A percentile compares a stretch with the other conserved stretches of the same genome.
phyloP scores from a whole-genome alignment of 1,284 basidiomycete species.

The Hypsizygus ulmarius region DNA sequence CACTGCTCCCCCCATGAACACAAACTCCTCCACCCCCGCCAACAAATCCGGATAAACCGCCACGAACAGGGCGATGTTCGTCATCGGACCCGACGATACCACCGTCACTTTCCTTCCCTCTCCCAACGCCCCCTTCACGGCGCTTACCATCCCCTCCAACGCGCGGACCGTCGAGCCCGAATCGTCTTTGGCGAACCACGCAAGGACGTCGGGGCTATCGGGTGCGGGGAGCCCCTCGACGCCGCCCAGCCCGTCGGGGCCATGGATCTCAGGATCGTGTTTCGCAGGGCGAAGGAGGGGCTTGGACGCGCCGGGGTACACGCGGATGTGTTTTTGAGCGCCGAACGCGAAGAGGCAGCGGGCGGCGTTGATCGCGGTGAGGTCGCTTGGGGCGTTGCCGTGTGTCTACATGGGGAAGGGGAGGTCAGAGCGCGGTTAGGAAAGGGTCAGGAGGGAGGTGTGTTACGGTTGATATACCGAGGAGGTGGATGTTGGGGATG shows the following conservation, averaged over 20 bases:
- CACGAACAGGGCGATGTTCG: conserved; percentile 80
- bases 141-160: conserved; percentile 62
- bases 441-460: not conserved
- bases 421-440: not conserved
- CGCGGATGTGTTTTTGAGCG: conserved; percentile 51
- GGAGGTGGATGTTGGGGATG: conserved; percentile 56
- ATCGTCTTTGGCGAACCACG: conserved; percentile 41
- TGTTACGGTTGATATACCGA: conserved; percentile 78
- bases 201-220: conserved; percentile 45
- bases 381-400: conserved; percentile 66
- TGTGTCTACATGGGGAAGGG: conserved; percentile 56
- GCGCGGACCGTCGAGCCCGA: conserved; percentile 47
- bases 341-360: conserved; percentile 70
- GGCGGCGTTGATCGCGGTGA: conserved; percentile 71
- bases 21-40: conserved; percentile 69
- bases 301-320: conserved; percentile 65
- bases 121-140: conserved; percentile 54
- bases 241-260: conserved; percentile 74
- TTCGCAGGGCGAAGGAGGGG: conserved; percentile 56
- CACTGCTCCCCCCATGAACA: conserved; percentile 90
- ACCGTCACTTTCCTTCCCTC: conserved; percentile 57
- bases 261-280: conserved; percentile 75
- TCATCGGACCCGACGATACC: conserved; percentile 78
- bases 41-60: conserved; percentile 69
- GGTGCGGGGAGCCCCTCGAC: conserved; percentile 66